Percentiles rank a stretch among this genome's conserved stretches.
Evolutionary conservation across 768 basidiomycete species (phyloP).

Genomic region (Calocybe gangraenosa): DNA sequence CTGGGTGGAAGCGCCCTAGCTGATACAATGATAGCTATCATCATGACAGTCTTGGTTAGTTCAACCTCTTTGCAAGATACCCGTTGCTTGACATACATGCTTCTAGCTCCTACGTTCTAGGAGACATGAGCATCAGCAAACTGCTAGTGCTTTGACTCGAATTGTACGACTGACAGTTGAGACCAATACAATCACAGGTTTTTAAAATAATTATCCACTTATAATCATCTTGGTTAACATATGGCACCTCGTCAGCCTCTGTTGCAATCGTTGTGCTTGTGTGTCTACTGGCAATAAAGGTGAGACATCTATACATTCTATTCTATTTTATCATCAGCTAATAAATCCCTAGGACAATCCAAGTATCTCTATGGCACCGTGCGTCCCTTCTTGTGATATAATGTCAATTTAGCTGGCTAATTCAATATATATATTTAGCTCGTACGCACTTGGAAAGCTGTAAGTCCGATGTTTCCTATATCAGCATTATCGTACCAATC

Average conservation of each 20-base stretch:
- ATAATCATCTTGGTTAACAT: background rate
- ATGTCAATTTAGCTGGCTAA: background rate
- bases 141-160: constrained; percentile 6
- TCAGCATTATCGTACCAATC: too few relatives aligned
- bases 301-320: too few relatives aligned
- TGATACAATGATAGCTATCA: background rate
- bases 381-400: background rate
- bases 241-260: background rate
- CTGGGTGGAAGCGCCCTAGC: background rate
- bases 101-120: constrained; percentile 11
- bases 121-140: constrained; percentile 5
- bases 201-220: background rate
- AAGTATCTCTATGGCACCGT: constrained; percentile 14
- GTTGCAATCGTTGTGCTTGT: constrained; percentile 11
- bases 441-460: constrained; percentile 14
- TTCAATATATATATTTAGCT: background rate
- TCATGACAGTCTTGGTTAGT: background rate
- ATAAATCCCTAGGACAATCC: constrained; percentile 6
- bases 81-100: background rate
- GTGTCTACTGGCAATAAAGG: constrained; percentile 12
- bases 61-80: too few relatives aligned
- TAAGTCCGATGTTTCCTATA: too few relatives aligned
- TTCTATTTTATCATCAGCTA: too few relatives aligned
- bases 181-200: constrained; percentile 13
- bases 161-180: constrained; percentile 15